Base-by-base conservation (phyloP, 441 rosid species). In the Syzygium malaccense region DNA sequence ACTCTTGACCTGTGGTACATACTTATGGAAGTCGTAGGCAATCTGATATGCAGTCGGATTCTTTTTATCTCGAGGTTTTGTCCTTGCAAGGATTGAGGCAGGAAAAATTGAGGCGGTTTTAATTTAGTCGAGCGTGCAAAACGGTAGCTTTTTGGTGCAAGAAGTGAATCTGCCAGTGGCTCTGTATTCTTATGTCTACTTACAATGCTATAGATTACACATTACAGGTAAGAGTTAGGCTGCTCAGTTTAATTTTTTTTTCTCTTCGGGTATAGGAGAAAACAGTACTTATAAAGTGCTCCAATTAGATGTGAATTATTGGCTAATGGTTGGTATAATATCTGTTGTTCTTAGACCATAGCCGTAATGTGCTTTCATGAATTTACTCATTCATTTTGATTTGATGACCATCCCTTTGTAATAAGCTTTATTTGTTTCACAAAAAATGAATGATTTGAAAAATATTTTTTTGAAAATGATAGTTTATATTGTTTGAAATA, bases 401-500 rank as follows among this genome's bases (percentile, higher is more conserved):
- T 30, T 18, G 6, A 11, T 4, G 71, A n/a, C 11, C 3, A 30
- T 8, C 30, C 1, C 18, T 64, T 30, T 62, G 15, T 30, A 14
- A 7, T 45, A 64, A 32, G 37, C 5, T 30, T 30, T 11, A 1
- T 64, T 64, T 64, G 3, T 64, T 2, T 64, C 8, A 13, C 6
- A 30, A 28, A 28, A 60, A 1, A 60, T 60, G 6, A 60, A 13
- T 28, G 3, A 28, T 60, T 60, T 28, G 14, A 60, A 13, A 60
- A 28, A 14, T 28, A 6, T 5, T 28, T 28, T 60, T 7, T 0
- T 60, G 0, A 60, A 60, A 13, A 6, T 60, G 18, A 60, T 60
- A 28, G 0, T 14, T 28, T 14, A 15, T 30, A n/a, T 30, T 64
- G 8, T 1, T 30, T 30, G 2, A 64, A 60, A 62, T 3, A 1